phyloP scores from a whole-genome alignment of 2,329 filamentous ascomycete genomes.

The Fusarium secorum region DNA sequence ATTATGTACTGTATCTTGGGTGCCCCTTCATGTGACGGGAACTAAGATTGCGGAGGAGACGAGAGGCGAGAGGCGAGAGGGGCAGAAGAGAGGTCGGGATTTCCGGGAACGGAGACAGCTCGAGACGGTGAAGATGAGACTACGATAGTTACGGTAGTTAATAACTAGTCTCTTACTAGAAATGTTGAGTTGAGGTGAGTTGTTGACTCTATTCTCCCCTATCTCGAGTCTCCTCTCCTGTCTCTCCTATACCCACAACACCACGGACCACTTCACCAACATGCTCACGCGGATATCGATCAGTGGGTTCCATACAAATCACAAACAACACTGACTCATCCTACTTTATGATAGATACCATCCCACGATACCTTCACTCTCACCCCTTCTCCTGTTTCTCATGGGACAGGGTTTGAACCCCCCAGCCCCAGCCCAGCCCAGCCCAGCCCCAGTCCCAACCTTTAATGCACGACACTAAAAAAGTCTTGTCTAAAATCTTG shows the following conservation, averaged over 20 bases:
- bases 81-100: not conserved
- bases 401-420: not conserved
- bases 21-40: slow-evolving; percentile 16
- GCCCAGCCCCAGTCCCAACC: not conserved
- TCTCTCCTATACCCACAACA: slow-evolving; percentile 9
- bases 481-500: slow-evolving; percentile 6
- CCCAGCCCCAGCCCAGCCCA: not conserved
- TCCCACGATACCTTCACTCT: not conserved
- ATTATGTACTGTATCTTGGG: not conserved
- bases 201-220: not conserved
- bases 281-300: not conserved
- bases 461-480: slow-evolving; percentile 9
- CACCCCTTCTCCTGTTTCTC: not conserved
- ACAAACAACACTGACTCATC: slow-evolving; percentile 4
- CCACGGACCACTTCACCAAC: not conserved
- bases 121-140: not conserved
- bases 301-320: not conserved
- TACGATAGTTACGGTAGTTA: not conserved
- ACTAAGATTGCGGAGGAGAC: slow-evolving; percentile 11
- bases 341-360: not conserved
- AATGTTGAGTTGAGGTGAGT: not conserved
- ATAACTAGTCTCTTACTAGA: not conserved
- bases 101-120: slow-evolving; percentile 15
- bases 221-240: not conserved
- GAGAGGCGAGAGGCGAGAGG: not conserved